Evolutionary conservation across 305 asterid species (phyloP).

Genomic region (Solanum hybrid): DNA sequence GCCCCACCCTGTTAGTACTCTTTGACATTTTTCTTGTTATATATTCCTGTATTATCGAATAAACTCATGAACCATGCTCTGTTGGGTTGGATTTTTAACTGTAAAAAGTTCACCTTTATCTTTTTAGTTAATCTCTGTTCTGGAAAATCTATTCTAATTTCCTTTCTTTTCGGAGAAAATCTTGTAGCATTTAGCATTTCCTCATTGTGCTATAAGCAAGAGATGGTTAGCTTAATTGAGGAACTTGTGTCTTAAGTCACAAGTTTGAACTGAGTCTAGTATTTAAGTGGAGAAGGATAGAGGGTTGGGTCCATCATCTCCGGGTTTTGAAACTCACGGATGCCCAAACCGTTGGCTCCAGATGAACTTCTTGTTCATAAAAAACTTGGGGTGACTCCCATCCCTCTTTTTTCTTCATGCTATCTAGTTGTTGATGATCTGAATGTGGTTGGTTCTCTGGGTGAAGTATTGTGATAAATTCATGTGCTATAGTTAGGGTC

Average conservation of each 20-base stretch:
- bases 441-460: neutral
- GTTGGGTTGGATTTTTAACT: neutral
- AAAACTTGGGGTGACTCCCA: neutral
- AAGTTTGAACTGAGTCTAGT: neutral
- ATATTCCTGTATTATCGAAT: neutral
- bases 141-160: neutral
- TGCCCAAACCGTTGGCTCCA: neutral
- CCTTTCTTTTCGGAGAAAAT: neutral
- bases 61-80: neutral
- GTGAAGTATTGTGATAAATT: neutral
- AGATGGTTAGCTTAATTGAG: neutral
- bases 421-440: neutral
- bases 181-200: neutral
- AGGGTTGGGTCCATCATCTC: neutral
- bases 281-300: neutral
- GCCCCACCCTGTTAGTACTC: conserved; percentile 47
- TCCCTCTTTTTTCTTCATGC: neutral
- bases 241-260: neutral
- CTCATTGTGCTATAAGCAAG: neutral
- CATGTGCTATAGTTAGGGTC: neutral
- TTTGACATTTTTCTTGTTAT: conserved; percentile 1
- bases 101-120: neutral
- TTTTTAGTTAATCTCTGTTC: neutral
- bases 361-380: neutral
- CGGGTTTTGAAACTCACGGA: neutral